phyloP scores from a whole-genome alignment of 495 filamentous ascomycete species.

The Aspergillus nanangensis region DNA sequence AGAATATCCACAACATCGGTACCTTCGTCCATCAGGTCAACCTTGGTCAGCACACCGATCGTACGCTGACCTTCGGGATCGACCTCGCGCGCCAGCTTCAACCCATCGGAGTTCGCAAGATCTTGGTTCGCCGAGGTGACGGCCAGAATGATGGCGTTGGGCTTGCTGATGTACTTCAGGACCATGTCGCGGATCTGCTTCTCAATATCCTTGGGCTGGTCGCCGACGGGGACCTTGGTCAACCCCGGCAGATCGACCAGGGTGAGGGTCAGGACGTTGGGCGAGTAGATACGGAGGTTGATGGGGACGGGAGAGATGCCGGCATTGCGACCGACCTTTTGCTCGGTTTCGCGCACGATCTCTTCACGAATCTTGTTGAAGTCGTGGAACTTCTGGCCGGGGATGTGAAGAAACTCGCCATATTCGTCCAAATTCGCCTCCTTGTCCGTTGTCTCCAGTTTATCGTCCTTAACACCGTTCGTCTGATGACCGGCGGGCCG shows the following conservation, averaged over 20 bases:
- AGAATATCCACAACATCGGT: slow-evolving; percentile 99
- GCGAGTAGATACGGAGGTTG: slow-evolving; percentile 95
- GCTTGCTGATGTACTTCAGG: slow-evolving; percentile 95
- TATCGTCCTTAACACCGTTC: slow-evolving; percentile 74
- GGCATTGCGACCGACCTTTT: slow-evolving; percentile 93
- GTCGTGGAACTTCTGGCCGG: slow-evolving; percentile 96
- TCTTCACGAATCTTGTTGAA: slow-evolving; percentile 99
- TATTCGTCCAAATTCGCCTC: slow-evolving; percentile 93
- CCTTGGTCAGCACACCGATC: slow-evolving; percentile 98
- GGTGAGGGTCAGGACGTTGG: slow-evolving; percentile 95
- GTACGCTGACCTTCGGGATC: slow-evolving; percentile 98
- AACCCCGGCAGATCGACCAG: slow-evolving; percentile 96
- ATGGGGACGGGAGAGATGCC: slow-evolving; percentile 95
- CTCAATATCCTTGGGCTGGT: slow-evolving; percentile 98
- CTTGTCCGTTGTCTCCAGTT: slow-evolving; percentile 66
- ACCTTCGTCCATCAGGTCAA: slow-evolving; percentile 98
- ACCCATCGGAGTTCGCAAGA: slow-evolving; percentile 95
- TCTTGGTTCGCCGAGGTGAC: slow-evolving; percentile 97
- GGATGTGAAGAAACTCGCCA: slow-evolving; percentile 98
- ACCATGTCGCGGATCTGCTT: slow-evolving; percentile 98
- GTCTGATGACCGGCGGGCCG: slow-evolving; percentile 54
- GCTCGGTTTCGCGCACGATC: slow-evolving; percentile 93
- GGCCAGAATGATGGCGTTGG: slow-evolving; percentile 95
- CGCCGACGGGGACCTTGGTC: slow-evolving; percentile 96
- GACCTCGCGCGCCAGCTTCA: slow-evolving; percentile 95